Conservation (phyloP, 441 rosid genomes). For the Daphne laureola region DNA sequence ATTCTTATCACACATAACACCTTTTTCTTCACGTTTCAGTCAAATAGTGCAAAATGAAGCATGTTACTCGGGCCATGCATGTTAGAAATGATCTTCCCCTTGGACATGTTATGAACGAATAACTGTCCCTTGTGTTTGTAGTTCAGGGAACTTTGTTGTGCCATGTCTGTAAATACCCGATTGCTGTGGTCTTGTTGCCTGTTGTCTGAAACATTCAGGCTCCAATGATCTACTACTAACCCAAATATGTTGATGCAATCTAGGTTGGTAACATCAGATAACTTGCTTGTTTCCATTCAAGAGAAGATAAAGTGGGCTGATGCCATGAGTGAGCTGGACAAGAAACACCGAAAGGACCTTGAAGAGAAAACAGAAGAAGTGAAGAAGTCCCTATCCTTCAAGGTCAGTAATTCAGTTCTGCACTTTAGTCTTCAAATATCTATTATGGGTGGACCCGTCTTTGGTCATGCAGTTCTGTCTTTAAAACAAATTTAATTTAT, state of each 20-base stretch:
- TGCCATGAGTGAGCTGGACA: slow-evolving; percentile 77
- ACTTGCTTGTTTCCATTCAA: slow-evolving; percentile 76
- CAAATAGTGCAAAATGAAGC: not conserved
- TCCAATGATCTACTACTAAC: slow-evolving; percentile 2
- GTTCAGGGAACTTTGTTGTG: too few species aligned
- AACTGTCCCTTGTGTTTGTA: too few species aligned
- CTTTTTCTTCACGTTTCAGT: not conserved
- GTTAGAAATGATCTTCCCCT: too few species aligned
- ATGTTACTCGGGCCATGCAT: too few species aligned
- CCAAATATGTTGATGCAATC: slow-evolving; percentile 15
- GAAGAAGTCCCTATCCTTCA: slow-evolving; percentile 73
- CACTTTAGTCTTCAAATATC: not conserved
- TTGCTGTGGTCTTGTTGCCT: too few species aligned
- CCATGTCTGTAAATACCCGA: too few species aligned
- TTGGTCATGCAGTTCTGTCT: too few species aligned
- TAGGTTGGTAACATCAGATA: slow-evolving; percentile 87
- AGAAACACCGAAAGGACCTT: slow-evolving; percentile 71
- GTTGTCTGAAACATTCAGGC: too few species aligned
- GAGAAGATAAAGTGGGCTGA: slow-evolving; percentile 99
- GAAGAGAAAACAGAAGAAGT: slow-evolving; percentile 82
- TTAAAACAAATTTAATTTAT: too few species aligned
- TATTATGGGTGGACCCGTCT: too few species aligned
- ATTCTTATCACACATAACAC: not conserved
- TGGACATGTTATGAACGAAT: too few species aligned
- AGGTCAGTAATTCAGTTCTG: slow-evolving; percentile 74